Conservation (phyloP, 257 asterid species). For the Gentiana dahurica region DNA sequence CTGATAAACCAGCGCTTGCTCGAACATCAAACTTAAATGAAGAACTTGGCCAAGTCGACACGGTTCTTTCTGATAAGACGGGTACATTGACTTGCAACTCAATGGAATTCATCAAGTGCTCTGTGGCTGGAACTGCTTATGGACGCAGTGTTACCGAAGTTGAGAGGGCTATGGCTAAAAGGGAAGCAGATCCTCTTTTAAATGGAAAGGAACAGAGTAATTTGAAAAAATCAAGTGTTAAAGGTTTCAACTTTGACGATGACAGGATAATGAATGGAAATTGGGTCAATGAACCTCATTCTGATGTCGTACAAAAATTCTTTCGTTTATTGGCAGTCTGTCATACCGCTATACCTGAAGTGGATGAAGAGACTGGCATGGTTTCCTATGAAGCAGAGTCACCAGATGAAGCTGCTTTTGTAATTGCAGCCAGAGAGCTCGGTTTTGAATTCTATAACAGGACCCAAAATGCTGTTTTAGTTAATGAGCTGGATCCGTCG, state of each 20-base stretch:
- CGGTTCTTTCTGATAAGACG: constrained; percentile 86
- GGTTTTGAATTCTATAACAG: constrained; percentile 81
- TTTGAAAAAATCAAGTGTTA: constrained; percentile 33
- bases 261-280: constrained; percentile 54
- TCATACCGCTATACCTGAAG: constrained; percentile 90
- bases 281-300: constrained; percentile 51
- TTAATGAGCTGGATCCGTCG: constrained; percentile 49
- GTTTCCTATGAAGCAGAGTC: constrained; percentile 89
- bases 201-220: constrained; percentile 22
- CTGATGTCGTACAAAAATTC: constrained; percentile 59
- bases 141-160: constrained; percentile 83
- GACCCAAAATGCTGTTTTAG: constrained; percentile 57
- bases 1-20: constrained; percentile 83
- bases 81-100: constrained; percentile 91
- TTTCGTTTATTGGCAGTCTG: constrained; percentile 72
- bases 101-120: constrained; percentile 93
- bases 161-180: constrained; percentile 75
- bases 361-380: constrained; percentile 50
- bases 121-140: constrained; percentile 78
- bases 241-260: constrained; percentile 83
- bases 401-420: constrained; percentile 96
- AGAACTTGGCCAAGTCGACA: constrained; percentile 85
- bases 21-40: constrained; percentile 90
- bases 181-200: constrained; percentile 48
- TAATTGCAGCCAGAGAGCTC: constrained; percentile 83